Evolutionary conservation across 2,329 filamentous ascomycete genomes (phyloP), one percentile per base, ranked within the genome.

Genomic region (Bipolaris gigantea): DNA sequence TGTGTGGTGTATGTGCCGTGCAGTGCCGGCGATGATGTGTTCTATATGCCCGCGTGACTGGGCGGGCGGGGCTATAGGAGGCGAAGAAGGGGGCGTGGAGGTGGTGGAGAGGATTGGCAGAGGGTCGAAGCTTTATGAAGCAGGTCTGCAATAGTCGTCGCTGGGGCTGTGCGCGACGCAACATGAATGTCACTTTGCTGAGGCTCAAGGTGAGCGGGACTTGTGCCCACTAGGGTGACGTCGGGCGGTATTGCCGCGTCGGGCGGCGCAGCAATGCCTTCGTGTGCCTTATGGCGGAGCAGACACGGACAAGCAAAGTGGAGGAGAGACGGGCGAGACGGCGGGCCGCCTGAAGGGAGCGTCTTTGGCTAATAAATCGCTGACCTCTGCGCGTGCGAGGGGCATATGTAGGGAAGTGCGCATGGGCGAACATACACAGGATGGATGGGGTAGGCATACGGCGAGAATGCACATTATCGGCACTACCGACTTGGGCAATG

Each of bases 141-240:
- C 43, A 48, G 33, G 32, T 30, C 13, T 48, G 43, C 21, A 47
- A 30, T 43, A 42, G 38, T 45, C 48, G 61, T 59, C 47, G 42
- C 36, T 60, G 46, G 44, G 62, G 49, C 42, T 59, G 62, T 54
- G 57, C 56, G 53, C 67, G 60, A 53, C 53, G 55, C 63, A 50
- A 69, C 69, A 72, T 70, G 55, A 59, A 58, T 45, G 45, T 41
- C 51, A 57, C 49, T 50, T 41, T 50, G 60, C 57, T 56, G 50
- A 39, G 44, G 44, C 39, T 53, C 44, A 45, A 30, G 30, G 32
- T 49, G 50, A 52, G 44, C 48, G 47, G 38, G 23, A 39, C 45
- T 43, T 39, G 49, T 50, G 52, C 48, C 51, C 25, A 40, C 43
- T 44, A 54, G 40, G 42, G 48, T 52, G 48, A 47, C 48, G 43